Evolutionary conservation across 2,329 filamentous ascomycete species (phyloP), one percentile per base, ranked within the genome.

Genomic region (Triangularia verruculosa): DNA sequence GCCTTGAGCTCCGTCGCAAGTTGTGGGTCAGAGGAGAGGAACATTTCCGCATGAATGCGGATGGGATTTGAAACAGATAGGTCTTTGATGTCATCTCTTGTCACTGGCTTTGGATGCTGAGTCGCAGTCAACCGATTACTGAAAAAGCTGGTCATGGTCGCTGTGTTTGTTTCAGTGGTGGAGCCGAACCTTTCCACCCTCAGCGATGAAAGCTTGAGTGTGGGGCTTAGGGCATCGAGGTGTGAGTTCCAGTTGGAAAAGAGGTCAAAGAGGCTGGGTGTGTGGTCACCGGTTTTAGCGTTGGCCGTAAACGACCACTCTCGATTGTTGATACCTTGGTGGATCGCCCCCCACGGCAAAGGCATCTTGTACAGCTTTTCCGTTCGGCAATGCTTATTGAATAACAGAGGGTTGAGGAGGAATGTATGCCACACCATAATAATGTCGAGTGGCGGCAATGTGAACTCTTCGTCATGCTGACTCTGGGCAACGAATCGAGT

Each of bases 1-100:
- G 71, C 73, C 0, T 68, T 60, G 11, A 77, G 71, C 62, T 13
- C 22, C 12, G 9, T 43, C 24, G 15, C 28, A 13, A 47, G 57
- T 24, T 52, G n/a, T 52, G 51, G 17, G 5, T 20, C 22, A 52
- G 32, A 25, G 28, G 54, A n/a, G 25, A 39, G 47, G 17, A 53
- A 24, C 20, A 53, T 53, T 4, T 53, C 51, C 6, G 13, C 20
- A 12, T 27, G 51, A 5, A 11, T 20, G 17, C 17, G 51, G 17
- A 53, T 12, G 5, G 51, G 51, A 20, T 53, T 22, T 22, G 24
- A 24, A 12, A 11, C 20, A 3, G 51, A 7, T 15, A 39, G 34
- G 34, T 9, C 15, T 13, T 1, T 2, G 11, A 34, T 4, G 15
- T 34, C 9, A 4, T 34, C 30, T 12, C 30, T 34, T 3, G 30